phyloP scores from a whole-genome alignment of 305 asterid genomes.

The Plantago rigida region DNA sequence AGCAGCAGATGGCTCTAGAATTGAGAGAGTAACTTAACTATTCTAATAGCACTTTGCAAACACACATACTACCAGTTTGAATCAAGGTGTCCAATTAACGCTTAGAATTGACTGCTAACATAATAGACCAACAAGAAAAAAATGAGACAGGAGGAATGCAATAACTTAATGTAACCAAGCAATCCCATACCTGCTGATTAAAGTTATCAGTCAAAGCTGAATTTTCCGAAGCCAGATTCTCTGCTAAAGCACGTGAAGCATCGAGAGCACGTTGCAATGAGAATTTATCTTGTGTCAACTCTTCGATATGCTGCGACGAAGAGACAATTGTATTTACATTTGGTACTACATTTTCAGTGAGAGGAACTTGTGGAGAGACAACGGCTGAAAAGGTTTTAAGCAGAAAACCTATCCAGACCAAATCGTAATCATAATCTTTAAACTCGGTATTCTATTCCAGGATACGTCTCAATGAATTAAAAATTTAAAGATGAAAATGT shows the following conservation, averaged over 20 bases:
- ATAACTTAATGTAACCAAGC: constrained; percentile 4
- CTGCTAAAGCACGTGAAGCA: constrained; percentile 76
- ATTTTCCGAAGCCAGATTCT: constrained; percentile 94
- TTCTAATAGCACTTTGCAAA: neutral
- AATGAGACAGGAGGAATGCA: neutral
- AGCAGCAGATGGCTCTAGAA: neutral
- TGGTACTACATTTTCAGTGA: neutral
- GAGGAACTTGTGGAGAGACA: too few relatives aligned
- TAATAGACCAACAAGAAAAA: neutral
- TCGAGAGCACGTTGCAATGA: constrained; percentile 96
- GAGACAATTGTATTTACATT: constrained; percentile 4
- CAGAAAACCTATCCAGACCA: too few relatives aligned
- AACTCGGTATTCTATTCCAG: too few relatives aligned
- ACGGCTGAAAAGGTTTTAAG: too few relatives aligned
- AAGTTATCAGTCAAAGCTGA: constrained; percentile 79
- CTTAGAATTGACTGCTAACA: neutral
- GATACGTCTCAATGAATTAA: too few relatives aligned
- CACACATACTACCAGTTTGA: too few relatives aligned
- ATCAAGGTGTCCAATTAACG: neutral
- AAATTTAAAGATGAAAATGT: too few relatives aligned
- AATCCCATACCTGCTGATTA: constrained; percentile 66
- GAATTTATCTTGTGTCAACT: constrained; percentile 91
- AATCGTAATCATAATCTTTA: too few relatives aligned
- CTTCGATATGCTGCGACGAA: constrained; percentile 82
- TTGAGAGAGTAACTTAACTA: neutral